Evolutionary conservation across 495 filamentous ascomycete species (phyloP).

Genomic region (Tetracladium setigerum): DNA sequence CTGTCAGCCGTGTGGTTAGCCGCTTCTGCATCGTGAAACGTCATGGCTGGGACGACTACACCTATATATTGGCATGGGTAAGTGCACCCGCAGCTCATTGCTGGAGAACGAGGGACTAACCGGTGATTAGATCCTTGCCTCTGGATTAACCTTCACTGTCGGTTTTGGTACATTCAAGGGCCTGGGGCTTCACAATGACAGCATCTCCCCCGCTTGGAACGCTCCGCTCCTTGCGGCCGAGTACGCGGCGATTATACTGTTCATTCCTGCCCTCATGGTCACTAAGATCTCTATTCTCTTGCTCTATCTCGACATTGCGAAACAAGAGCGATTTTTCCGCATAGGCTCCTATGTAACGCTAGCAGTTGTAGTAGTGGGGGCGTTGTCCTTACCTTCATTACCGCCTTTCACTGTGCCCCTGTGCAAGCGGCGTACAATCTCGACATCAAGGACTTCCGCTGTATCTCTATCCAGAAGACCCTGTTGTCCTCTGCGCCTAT

Average conservation of each 20-base stretch:
- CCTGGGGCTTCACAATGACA: conserved; percentile 60
- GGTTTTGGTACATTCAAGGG: conserved; percentile 62
- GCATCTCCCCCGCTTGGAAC: conserved; percentile 36
- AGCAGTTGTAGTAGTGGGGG: conserved; percentile 31
- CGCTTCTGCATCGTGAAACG: conserved; percentile 62
- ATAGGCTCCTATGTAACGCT: conserved; percentile 6
- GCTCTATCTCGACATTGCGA: conserved; percentile 25
- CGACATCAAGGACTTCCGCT: not conserved
- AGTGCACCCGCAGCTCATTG: not conserved
- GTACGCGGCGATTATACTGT: conserved; percentile 3
- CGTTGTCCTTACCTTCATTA: conserved; percentile 68
- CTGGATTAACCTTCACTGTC: conserved; percentile 67
- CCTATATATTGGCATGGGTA: conserved; percentile 76
- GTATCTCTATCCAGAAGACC: conserved; percentile 6
- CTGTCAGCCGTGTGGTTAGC: conserved; percentile 61
- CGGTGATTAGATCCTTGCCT: conserved; percentile 39
- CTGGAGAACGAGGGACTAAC: not conserved
- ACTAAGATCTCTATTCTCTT: conserved; percentile 82
- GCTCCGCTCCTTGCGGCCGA: not conserved
- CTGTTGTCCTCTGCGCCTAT: conserved; percentile 7
- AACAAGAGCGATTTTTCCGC: not conserved
- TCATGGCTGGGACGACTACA: conserved; percentile 67
- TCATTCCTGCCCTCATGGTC: conserved; percentile 76
- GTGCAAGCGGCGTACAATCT: conserved; percentile 35
- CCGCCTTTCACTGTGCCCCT: conserved; percentile 78